phyloP scores from a whole-genome alignment of 2,329 filamentous ascomycete species.

The Shiraia bambusicola region DNA sequence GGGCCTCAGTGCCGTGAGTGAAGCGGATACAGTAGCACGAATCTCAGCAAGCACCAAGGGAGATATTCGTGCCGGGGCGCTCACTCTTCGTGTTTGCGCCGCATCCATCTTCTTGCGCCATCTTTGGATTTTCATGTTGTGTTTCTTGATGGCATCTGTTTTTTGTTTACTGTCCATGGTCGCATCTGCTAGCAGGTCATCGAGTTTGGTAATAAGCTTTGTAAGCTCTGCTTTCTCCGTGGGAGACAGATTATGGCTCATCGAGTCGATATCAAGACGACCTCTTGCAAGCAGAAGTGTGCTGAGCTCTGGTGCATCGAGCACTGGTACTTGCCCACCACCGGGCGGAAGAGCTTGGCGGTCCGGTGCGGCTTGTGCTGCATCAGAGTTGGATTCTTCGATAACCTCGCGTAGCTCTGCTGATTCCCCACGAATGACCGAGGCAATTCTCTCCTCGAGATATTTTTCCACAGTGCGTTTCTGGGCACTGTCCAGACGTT shows the following conservation, averaged over 20 bases:
- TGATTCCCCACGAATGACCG: background rate
- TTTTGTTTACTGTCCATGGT: constrained; percentile 10
- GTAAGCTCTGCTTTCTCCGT: constrained; percentile 7
- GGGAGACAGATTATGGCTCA: background rate
- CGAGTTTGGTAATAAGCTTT: constrained; percentile 13
- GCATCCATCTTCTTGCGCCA: constrained; percentile 17
- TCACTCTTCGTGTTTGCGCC: constrained; percentile 13
- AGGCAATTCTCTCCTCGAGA: constrained; percentile 15
- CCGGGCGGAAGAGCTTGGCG: too few species aligned
- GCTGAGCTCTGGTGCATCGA: background rate
- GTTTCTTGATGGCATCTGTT: constrained; percentile 15
- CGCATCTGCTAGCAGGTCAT: background rate
- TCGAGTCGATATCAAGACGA: background rate
- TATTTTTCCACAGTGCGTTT: constrained; percentile 26
- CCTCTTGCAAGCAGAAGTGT: background rate
- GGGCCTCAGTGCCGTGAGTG: constrained; percentile 42
- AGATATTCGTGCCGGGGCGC: constrained; percentile 21
- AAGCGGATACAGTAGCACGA: constrained; percentile 53
- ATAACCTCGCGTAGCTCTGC: constrained; percentile 1
- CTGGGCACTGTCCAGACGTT: constrained; percentile 24
- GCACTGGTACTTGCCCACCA: too few species aligned
- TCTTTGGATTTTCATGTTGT: constrained; percentile 17
- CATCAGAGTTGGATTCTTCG: constrained; percentile 2
- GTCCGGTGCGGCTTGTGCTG: background rate
- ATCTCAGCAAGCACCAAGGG: constrained; percentile 48